Base-by-base conservation (phyloP, 2,329 filamentous ascomycete species). In the Thyridium curvatum region DNA sequence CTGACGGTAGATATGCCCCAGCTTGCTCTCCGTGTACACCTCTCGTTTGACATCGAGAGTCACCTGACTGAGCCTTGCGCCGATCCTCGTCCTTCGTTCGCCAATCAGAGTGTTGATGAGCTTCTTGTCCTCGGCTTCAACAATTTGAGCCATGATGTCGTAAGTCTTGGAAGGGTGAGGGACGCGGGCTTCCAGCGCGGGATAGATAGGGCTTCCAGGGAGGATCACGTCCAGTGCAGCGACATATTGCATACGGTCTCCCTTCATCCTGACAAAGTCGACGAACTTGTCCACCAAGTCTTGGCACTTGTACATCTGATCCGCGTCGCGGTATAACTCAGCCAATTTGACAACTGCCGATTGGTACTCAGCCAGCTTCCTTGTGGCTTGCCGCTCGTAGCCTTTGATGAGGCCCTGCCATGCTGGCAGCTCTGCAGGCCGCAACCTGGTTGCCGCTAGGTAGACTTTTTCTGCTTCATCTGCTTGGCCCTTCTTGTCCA, bases 381-480 rank as follows among this genome's bases (percentile, higher is more conserved):
- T 72, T 21, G 68, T 61, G 13, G 78, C 82, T 54, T 89, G 84
- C 51, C 79, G 84, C 62, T 95, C 87, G 56, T 88, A 96, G 21
- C 97, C 63, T 53, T 82, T 86, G 59, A 93, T 76, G 34, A 98
- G 69, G 1, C 93, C 93, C 57, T 95, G 86, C 88, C 87, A 97
- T 48, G 86, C 86, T 52, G 91, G 85, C n/a, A 79, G 68, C 49
- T 96, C 89, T 14, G 77, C 69, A 1, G 82, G 77, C 47, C 87
- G 90, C 44, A 87, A 67, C 15, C 71, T 69, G 6, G 84, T 77
- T 2, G 91, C 93, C 26, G 75, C 70, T 31, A 74, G 69, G 60
- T 97, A 97, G 2, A 82, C 78, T 28, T 72, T 75, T 50, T 93
- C 89, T 0, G 93, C 82, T 31, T 87, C 83, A 7, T 84, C 79